Evolutionary conservation across 306 rosid genomes (phyloP), one percentile per base, ranked within the genome.

Genomic region (Cicer judaicum): DNA sequence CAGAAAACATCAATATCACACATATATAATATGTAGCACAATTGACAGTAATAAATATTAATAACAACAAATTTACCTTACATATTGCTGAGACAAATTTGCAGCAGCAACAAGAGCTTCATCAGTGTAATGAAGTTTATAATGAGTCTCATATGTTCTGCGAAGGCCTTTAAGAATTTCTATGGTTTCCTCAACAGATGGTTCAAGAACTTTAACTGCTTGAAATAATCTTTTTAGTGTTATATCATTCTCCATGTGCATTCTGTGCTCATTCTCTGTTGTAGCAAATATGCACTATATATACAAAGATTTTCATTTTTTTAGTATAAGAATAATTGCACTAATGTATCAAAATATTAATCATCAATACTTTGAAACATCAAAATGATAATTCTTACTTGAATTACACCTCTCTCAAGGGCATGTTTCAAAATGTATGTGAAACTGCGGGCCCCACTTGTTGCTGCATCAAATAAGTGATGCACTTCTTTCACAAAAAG

Each of bases 31-130:
- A 34, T 59, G 41, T 59, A 29, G 2, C 1, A 24, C 5, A 59
- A 29, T 57, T 21, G 39, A 8, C 6, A 24, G 40, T 14, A n/a
- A 15, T 50, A 50, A 14, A 15, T 15, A 14, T 16, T 16, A 54
- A 13, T 13, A 34, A 60, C 65, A 60, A 36, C 34, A 13, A 2
- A 12, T 60, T 60, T 60, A 60, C 66, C 66, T 12, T 5, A 60
- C 10, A 34, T 60, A 34, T 60, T 60, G 66, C 8, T 60, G 66
- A 34, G 66, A 60, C 66, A 60, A 60, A 34, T 11, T 60, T 8
- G 16, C 66, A n/a, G 44, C 66, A 1, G 66, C 66, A 60, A 60
- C 43, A 60, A 60, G 66, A 60, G 66, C 44, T 60, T 60, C 66
- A 60, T 60, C 66, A 1, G 66, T 60, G 10, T 60, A 60, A 0